Evolutionary conservation across 2,329 filamentous ascomycete species (phyloP), one percentile per base, ranked within the genome.

Genomic region (Aspergillus fructus): DNA sequence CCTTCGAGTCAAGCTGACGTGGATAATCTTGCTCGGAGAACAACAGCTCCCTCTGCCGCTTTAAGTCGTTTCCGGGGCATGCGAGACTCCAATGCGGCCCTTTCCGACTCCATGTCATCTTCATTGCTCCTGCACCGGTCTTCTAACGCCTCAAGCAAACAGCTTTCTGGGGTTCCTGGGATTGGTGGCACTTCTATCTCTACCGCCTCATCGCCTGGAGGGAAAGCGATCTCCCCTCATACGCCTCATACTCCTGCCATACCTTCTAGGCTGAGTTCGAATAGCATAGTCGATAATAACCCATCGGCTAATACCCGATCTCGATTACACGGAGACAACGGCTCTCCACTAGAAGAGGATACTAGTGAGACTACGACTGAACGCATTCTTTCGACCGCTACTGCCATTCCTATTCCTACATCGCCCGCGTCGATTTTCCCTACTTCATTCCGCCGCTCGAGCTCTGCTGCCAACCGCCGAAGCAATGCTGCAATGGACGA

Each of bases 211-310:
- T 97, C 93, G 9, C 93, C 93, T 1, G 91, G 51, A 6, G 51
- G 89, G 56, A 96, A 96, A 67, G 91, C 92, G 0, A 84, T 96
- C 17, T 96, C 91, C 3, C 92, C 90, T 9, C 91, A 93, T 69
- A 96, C 91, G 0, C 91, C 93, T 1, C 93, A 97, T 68, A 96
- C 92, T 0, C 94, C 94, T 4, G 92, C 93, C 11, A 91, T 97
- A 27, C 93, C 93, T 19, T 97, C 93, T 7, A 85, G 94, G n/a
- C 79, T 99, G 21, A 96, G 91, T 69, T 91, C 94, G 61, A 93
- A 96, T 68, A 94, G 90, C 51, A 91, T 94, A 59, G 86, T 87
- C 43, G 89, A 91, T 67, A 74, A 78, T 52, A 75, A 75, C 41
- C 70, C 67, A 46, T 76, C 71, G 53, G 71, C 67, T 61, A 66